Conservation (phyloP, 352 stramenopile genomes). For the Phytophthora tubulina region DNA sequence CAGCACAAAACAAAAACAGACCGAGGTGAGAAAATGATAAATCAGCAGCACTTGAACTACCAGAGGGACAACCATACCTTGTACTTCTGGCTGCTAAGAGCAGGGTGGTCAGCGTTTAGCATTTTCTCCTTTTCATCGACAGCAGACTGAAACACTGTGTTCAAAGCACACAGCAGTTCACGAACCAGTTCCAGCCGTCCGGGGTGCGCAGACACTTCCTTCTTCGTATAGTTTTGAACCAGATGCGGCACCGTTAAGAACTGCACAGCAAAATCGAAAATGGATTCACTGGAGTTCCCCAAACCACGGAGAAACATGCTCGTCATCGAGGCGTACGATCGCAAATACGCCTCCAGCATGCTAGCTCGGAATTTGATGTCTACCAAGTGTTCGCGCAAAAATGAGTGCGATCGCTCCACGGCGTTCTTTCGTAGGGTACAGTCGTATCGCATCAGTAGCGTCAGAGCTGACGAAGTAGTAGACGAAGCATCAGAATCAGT, state of each 20-base stretch:
- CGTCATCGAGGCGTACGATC: conserved; percentile 79
- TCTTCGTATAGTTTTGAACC: conserved; percentile 78
- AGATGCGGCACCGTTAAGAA: conserved; percentile 87
- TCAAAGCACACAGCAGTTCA: conserved; percentile 68
- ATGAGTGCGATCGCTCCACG: conserved; percentile 63
- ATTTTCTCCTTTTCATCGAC: conserved; percentile 47
- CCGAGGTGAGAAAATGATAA: background rate
- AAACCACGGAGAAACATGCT: conserved; percentile 81
- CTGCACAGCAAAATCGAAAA: conserved; percentile 91
- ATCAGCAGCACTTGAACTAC: background rate
- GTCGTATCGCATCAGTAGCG: conserved; percentile 76
- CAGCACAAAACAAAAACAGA: conserved; percentile 10
- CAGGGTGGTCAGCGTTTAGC: conserved; percentile 81
- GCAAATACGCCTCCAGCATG: conserved; percentile 83
- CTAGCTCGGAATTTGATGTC: conserved; percentile 72
- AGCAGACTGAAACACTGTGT: conserved; percentile 70
- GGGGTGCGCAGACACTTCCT: conserved; percentile 56
- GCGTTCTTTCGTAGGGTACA: conserved; percentile 68
- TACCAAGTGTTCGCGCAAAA: conserved; percentile 85
- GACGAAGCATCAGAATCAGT: conserved; percentile 3
- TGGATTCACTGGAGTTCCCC: conserved; percentile 84
- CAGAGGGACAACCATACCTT: conserved; percentile 58
- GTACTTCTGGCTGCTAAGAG: conserved; percentile 88
- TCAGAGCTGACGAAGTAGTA: conserved; percentile 46
- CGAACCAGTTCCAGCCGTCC: conserved; percentile 70